These are phyloP conservation scores for Annona squamosa DNA, from an alignment of 164 flowering plant genomes.

Conservation along the genomic window DNA sequence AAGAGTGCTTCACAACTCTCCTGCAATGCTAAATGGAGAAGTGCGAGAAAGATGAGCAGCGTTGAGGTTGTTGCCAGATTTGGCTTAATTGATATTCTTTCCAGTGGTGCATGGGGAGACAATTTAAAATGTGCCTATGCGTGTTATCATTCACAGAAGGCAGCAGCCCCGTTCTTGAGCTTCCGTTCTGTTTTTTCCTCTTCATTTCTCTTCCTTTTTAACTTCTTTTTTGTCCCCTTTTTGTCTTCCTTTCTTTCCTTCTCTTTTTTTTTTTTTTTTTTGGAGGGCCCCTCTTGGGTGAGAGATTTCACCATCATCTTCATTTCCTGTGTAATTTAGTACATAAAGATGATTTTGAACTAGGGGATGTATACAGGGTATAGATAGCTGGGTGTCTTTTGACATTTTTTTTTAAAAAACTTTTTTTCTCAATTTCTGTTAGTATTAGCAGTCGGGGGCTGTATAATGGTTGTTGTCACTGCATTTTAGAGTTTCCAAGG, in stretches of 20 bases:
- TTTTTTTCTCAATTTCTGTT: neutral
- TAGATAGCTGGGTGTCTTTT: slow-evolving; percentile 23
- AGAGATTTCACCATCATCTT: slow-evolving; percentile 18
- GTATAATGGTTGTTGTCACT: slow-evolving; percentile 2
- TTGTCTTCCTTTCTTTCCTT: neutral
- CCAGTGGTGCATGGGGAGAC: slow-evolving; percentile 21
- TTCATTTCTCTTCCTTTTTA: no score
- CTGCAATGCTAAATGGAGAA: neutral
- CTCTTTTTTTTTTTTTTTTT: neutral
- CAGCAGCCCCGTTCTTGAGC: slow-evolving; percentile 17
- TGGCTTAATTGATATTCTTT: slow-evolving; percentile 17
- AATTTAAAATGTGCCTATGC: neutral
- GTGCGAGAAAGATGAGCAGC: neutral
- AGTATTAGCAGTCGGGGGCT: neutral
- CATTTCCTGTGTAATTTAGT: slow-evolving; percentile 42
- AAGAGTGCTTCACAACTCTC: slow-evolving; percentile 3
- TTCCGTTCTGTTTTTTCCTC: slow-evolving; percentile 3
- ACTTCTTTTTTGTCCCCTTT: neutral
- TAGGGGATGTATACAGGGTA: slow-evolving; percentile 44
- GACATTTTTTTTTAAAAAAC: neutral
- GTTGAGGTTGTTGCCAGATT: slow-evolving; percentile 12
- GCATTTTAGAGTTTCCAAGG: neutral
- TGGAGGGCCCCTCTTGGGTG: slow-evolving; percentile 13
- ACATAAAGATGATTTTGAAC: slow-evolving; percentile 42
- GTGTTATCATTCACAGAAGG: slow-evolving; percentile 8